Conservation (phyloP, 306 rosid species). For the Begonia loranthoides region DNA sequence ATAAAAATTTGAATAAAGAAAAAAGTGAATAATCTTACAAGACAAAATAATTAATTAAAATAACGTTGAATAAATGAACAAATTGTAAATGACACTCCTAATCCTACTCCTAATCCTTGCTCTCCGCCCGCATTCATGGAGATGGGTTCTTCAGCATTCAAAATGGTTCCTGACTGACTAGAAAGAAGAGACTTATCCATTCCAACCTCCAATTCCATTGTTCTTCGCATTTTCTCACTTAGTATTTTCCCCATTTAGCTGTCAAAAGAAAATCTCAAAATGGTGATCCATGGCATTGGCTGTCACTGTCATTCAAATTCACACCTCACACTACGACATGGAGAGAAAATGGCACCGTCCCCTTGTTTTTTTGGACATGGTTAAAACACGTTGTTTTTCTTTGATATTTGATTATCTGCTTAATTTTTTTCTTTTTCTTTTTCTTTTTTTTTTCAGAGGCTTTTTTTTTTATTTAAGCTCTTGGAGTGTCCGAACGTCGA, state of each 20-base stretch:
- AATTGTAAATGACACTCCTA: too few relatives aligned
- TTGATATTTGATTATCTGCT: not conserved
- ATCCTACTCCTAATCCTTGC: too few relatives aligned
- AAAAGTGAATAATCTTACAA: too few relatives aligned
- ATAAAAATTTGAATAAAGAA: too few relatives aligned
- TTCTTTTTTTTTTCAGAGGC: not conserved
- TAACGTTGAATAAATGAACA: too few relatives aligned
- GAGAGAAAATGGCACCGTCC: not conserved
- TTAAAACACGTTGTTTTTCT: not conserved
- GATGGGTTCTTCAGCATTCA: too few relatives aligned
- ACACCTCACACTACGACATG: not conserved
- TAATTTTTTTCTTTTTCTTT: not conserved
- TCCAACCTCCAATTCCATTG: too few relatives aligned
- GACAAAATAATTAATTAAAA: too few relatives aligned
- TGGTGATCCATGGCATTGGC: not conserved
- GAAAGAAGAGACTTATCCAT: too few relatives aligned
- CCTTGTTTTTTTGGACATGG: not conserved
- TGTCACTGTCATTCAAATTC: not conserved
- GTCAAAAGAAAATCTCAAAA: not conserved
- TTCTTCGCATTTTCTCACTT: not conserved
- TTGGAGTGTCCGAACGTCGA: slow-evolving; percentile 23
- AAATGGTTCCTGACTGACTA: too few relatives aligned
- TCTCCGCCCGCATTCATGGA: too few relatives aligned
- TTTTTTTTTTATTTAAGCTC: not conserved
- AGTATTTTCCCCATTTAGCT: not conserved